Conservation (phyloP, 2,329 filamentous ascomycete genomes). For the Hirsutella minnesotensis region DNA sequence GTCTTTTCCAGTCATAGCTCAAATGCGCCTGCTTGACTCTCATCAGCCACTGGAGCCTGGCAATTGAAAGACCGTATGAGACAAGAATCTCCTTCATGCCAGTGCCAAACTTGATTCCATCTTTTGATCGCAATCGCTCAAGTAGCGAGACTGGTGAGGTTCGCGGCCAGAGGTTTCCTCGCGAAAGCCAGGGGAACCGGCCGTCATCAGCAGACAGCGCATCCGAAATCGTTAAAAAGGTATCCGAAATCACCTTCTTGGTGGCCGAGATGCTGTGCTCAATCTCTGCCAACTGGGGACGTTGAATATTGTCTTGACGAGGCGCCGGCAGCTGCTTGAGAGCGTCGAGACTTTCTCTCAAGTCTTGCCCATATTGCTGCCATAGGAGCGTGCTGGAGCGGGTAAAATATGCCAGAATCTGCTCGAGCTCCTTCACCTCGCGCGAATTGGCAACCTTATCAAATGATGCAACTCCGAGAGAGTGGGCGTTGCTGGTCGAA, state of each 20-base stretch:
- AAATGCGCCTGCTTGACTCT: conserved; percentile 18
- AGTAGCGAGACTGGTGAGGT: conserved; percentile 31
- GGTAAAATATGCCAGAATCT: conserved; percentile 2
- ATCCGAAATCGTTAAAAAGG: not conserved
- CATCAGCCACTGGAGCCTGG: conserved; percentile 29
- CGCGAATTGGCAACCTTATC: too few relatives aligned
- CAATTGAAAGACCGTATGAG: conserved; percentile 28
- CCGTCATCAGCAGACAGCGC: not conserved
- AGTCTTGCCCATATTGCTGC: conserved; percentile 10
- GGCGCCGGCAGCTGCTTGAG: not conserved
- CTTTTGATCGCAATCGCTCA: conserved; percentile 26
- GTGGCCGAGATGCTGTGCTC: not conserved
- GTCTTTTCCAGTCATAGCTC: not conserved
- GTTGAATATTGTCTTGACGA: not conserved
- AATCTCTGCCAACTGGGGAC: not conserved
- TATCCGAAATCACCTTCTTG: not conserved
- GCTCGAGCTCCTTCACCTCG: not conserved
- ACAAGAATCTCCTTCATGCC: conserved; percentile 28
- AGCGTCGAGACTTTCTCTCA: conserved; percentile 3
- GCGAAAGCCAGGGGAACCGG: conserved; percentile 24
- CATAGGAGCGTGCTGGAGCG: conserved; percentile 1
- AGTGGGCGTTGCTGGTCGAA: not conserved
- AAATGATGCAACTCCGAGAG: not conserved
- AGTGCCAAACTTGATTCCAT: conserved; percentile 14
- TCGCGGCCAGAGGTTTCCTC: conserved; percentile 32